These are phyloP conservation scores for Syzygium grande DNA, from an alignment of 345 rosid species.

Conservation along the genomic window DNA sequence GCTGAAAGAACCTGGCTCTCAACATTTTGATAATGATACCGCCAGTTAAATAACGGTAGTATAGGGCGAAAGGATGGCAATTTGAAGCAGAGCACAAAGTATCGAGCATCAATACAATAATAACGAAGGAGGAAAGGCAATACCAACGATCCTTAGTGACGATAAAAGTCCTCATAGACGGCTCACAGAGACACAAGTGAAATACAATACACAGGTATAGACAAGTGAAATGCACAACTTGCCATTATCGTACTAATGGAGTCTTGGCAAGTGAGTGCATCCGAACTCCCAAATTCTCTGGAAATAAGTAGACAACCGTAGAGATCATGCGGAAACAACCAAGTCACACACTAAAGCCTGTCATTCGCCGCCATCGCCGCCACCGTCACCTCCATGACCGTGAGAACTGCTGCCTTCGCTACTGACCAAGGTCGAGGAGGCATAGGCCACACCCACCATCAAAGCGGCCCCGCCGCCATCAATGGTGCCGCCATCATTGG, in stretches of 20 bases:
- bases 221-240: background rate
- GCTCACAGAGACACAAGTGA: background rate
- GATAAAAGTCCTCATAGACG: background rate
- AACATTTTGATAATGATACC: background rate
- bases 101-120: background rate
- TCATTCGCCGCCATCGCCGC: background rate
- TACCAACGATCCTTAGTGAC: background rate
- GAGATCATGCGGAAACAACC: background rate
- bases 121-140: background rate
- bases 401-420: background rate
- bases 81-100: background rate
- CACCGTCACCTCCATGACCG: background rate
- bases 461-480: background rate
- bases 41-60: background rate
- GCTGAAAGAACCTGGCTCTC: background rate
- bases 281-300: background rate
- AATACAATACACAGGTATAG: background rate
- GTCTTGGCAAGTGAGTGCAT: background rate
- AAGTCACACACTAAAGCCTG: background rate
- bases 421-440: background rate
- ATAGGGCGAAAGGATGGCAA: background rate
- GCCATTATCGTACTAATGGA: background rate
- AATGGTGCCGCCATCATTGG: background rate
- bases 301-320: background rate
- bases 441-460: background rate